A percentile compares a stretch with the other conserved stretches of the same genome.
Evolutionary conservation across 2,329 filamentous ascomycete species (phyloP).

Genomic region (Fusarium agapanthi): DNA sequence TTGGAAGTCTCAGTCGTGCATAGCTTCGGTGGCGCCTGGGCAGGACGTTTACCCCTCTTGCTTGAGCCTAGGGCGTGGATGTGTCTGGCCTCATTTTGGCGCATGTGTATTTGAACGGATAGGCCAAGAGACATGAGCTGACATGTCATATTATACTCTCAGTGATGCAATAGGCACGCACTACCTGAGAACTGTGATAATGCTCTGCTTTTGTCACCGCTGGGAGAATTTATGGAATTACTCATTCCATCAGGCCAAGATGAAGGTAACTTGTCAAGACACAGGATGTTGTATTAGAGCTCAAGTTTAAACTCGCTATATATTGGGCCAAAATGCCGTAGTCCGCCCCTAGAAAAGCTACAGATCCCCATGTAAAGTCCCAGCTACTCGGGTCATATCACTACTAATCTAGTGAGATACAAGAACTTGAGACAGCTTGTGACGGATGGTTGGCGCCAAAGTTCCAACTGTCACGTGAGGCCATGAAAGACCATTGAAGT

Average conservation of each 20-base stretch:
- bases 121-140: rapidly evolving
- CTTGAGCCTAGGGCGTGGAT: too few relatives aligned
- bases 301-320: background rate
- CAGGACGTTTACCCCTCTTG: background rate
- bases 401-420: background rate
- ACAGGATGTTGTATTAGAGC: background rate
- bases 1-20: background rate
- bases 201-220: rapidly evolving
- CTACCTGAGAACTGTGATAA: rapidly evolving
- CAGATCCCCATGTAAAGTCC: too few relatives aligned
- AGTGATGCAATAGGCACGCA: rapidly evolving
- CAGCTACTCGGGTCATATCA: rapidly evolving
- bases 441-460: slow-evolving; percentile 15
- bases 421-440: slow-evolving; percentile 1
- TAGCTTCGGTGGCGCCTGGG: background rate
- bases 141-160: background rate
- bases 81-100: background rate
- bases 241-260: background rate
- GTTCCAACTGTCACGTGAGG: slow-evolving; percentile 32
- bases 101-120: too few relatives aligned
- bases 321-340: rapidly evolving
- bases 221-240: background rate
- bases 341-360: too few relatives aligned
- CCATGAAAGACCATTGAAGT: slow-evolving; percentile 21
- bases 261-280: background rate